Conservation (phyloP, 2,329 filamentous ascomycete species). For the Botrytis pseudocinerea region DNA sequence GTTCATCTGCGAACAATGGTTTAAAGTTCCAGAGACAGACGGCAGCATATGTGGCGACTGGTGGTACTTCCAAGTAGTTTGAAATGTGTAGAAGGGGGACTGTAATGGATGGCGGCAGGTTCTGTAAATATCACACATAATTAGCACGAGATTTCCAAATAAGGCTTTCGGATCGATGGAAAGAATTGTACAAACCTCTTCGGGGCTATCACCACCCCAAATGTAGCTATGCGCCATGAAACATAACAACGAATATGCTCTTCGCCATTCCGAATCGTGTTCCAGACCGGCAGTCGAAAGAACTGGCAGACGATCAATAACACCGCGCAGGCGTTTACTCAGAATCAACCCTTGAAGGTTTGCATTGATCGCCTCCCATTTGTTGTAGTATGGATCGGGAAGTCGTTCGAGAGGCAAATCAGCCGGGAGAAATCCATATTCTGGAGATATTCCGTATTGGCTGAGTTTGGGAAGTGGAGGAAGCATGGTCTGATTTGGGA, state of each 20-base stretch:
- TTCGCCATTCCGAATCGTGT: slow-evolving; percentile 86
- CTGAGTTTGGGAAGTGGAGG: slow-evolving; percentile 62
- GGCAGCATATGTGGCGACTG: slow-evolving; percentile 91
- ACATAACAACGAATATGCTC: slow-evolving; percentile 84
- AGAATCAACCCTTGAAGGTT: slow-evolving; percentile 88
- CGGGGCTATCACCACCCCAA: slow-evolving; percentile 86
- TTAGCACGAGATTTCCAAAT: background rate
- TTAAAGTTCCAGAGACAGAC: slow-evolving; percentile 97
- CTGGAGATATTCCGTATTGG: slow-evolving; percentile 77
- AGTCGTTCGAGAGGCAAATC: slow-evolving; percentile 77
- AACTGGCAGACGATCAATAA: slow-evolving; percentile 78
- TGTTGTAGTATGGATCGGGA: slow-evolving; percentile 87
- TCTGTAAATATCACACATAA: slow-evolving; percentile 37
- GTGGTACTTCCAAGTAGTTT: slow-evolving; percentile 77
- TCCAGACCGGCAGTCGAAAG: slow-evolving; percentile 80
- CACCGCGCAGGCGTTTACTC: slow-evolving; percentile 76
- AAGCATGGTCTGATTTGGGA: slow-evolving; percentile 46
- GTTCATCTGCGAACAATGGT: slow-evolving; percentile 81
- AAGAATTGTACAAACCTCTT: slow-evolving; percentile 56
- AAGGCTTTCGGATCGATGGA: background rate
- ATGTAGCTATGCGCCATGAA: slow-evolving; percentile 96
- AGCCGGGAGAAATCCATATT: slow-evolving; percentile 84
- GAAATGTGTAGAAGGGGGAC: slow-evolving; percentile 79
- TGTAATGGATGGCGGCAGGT: slow-evolving; percentile 77
- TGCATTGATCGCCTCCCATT: slow-evolving; percentile 84